Percentiles rank a stretch among this genome's conserved stretches.
These are phyloP conservation scores for Auricularia auricula-judae DNA, from an alignment of 768 basidiomycete genomes.

Conservation along the genomic window DNA sequence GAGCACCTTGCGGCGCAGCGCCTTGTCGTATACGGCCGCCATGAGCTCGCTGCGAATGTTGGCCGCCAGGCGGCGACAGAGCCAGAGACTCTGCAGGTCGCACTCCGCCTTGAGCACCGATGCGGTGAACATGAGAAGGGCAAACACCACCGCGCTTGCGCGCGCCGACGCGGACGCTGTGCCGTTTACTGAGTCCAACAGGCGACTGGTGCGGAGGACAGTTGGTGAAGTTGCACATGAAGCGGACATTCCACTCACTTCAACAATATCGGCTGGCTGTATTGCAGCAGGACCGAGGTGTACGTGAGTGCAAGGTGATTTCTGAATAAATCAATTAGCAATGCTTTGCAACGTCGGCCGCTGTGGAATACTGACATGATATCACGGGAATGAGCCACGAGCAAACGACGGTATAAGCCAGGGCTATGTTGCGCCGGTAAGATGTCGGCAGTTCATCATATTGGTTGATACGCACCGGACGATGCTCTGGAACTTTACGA, in stretches of 20 bases:
- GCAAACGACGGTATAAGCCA: slow-evolving; percentile 33
- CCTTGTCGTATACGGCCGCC: slow-evolving; percentile 82
- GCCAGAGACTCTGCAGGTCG: slow-evolving; percentile 19
- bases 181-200: slow-evolving; percentile 45
- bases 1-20: slow-evolving; percentile 69
- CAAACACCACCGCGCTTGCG: slow-evolving; percentile 63
- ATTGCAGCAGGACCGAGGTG: slow-evolving; percentile 66
- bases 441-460: neutral
- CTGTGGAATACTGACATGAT: slow-evolving; percentile 16
- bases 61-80: slow-evolving; percentile 41
- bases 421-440: neutral
- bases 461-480: neutral
- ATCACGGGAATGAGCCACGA: slow-evolving; percentile 36
- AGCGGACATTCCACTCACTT: slow-evolving; percentile 36
- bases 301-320: slow-evolving; percentile 30
- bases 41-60: slow-evolving; percentile 74
- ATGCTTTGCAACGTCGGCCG: too few relatives aligned
- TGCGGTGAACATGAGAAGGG: slow-evolving; percentile 59
- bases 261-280: slow-evolving; percentile 75
- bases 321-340: slow-evolving; percentile 4
- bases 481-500: slow-evolving; percentile 32
- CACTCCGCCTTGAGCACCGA: slow-evolving; percentile 39
- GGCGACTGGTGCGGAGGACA: slow-evolving; percentile 17
- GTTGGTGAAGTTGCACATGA: neutral
- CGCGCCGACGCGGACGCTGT: slow-evolving; percentile 35